A percentile compares a stretch with the other conserved stretches of the same genome.
Evolutionary conservation across 1,139 yeast species (phyloP).

Genomic region (Kodamaea fungicola): DNA sequence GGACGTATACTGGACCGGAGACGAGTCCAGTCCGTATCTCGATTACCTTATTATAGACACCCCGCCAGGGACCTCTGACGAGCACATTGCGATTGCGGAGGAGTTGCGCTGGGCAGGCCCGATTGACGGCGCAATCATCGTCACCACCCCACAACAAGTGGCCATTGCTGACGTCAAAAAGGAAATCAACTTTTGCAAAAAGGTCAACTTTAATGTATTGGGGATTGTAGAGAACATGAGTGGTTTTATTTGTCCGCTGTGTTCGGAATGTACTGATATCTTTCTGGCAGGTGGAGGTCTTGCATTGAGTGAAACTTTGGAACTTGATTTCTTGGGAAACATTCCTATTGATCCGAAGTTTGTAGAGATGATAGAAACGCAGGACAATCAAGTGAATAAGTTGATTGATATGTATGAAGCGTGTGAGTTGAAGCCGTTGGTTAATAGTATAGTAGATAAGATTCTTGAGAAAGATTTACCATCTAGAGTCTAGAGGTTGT

Average conservation of each 20-base stretch:
- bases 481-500: too few relatives aligned
- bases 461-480: constrained; percentile 39
- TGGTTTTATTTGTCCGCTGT: constrained; percentile 61
- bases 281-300: constrained; percentile 95
- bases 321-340: constrained; percentile 71
- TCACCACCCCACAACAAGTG: constrained; percentile 51
- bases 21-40: constrained; percentile 44
- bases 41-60: constrained; percentile 92
- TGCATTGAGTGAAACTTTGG: constrained; percentile 56
- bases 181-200: constrained; percentile 45
- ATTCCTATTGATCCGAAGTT: constrained; percentile 93
- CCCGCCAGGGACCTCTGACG: constrained; percentile 98
- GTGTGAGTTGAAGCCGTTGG: constrained; percentile 45
- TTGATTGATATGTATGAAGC: constrained; percentile 35
- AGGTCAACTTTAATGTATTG: constrained; percentile 40
- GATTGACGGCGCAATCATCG: constrained; percentile 46
- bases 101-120: constrained; percentile 60
- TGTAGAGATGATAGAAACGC: constrained; percentile 76
- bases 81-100: constrained; percentile 95
- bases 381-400: constrained; percentile 26
- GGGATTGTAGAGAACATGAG: constrained; percentile 50
- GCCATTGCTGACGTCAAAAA: constrained; percentile 55
- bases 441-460: constrained; percentile 47
- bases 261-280: constrained; percentile 87
- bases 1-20: constrained; percentile 81